These are phyloP conservation scores for Cadophora sp. DNA, from an alignment of 2,329 filamentous ascomycete genomes.

Conservation along the genomic window DNA sequence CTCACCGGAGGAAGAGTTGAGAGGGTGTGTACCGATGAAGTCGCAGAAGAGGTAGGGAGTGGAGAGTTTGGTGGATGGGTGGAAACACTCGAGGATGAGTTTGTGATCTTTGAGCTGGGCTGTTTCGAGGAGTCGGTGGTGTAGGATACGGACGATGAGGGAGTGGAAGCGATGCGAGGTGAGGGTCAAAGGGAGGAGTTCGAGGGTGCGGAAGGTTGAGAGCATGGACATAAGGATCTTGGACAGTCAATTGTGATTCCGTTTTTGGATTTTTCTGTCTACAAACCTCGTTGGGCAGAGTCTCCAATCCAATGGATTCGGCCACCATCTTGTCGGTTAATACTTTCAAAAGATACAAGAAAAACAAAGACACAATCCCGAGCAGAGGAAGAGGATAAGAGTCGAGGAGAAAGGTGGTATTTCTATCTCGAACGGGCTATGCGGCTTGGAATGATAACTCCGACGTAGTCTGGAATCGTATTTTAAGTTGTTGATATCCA, in stretches of 20 bases:
- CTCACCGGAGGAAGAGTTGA: constrained; percentile 49
- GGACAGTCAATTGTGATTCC: neutral
- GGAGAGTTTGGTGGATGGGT: constrained; percentile 71
- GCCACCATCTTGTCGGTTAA: constrained; percentile 30
- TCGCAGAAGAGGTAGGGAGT: constrained; percentile 74
- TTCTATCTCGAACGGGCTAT: neutral
- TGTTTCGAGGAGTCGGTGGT: constrained; percentile 66
- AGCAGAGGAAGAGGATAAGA: neutral
- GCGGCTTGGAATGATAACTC: neutral
- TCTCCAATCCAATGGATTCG: constrained; percentile 28
- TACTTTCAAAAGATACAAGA: constrained; percentile 18
- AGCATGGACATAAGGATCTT: constrained; percentile 61
- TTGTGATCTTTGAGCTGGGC: constrained; percentile 64
- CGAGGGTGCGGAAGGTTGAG: constrained; percentile 53
- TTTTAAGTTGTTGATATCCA: neutral
- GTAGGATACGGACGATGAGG: constrained; percentile 67
- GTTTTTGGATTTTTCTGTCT: neutral
- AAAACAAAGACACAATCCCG: constrained; percentile 30
- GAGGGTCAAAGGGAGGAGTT: constrained; percentile 61
- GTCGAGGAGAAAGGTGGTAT: neutral
- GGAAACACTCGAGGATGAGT: constrained; percentile 80
- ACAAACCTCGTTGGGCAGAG: constrained; percentile 40
- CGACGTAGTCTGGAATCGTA: too few species aligned
- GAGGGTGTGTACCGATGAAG: constrained; percentile 65
- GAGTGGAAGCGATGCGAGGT: constrained; percentile 69